phyloP scores from a whole-genome alignment of 2,329 filamentous ascomycete species.

The Talaromyces sp. region DNA sequence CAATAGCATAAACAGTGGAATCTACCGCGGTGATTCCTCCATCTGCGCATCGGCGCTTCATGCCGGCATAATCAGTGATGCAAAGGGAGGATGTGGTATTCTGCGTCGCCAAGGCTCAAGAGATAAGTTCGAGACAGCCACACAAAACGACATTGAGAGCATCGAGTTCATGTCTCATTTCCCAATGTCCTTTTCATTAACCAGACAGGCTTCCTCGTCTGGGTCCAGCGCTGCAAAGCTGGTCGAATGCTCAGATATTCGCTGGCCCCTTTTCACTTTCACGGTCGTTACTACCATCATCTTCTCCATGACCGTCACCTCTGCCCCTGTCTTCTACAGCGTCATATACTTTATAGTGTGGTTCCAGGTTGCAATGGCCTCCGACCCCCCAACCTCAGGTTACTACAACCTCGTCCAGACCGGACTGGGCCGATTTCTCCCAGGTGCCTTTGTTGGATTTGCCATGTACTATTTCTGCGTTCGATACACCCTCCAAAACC shows the following conservation, averaged over 20 bases:
- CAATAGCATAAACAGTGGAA: conserved; percentile 44
- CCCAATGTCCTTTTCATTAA: conserved; percentile 54
- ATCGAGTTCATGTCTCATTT: conserved; percentile 60
- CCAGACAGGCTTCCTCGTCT: conserved; percentile 18
- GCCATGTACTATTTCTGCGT: conserved; percentile 60
- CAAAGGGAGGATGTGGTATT: conserved; percentile 60
- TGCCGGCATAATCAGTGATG: conserved; percentile 59
- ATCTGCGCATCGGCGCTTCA: conserved; percentile 64
- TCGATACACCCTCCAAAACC: conserved; percentile 49
- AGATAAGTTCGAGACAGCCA: conserved; percentile 47
- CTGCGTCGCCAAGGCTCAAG: conserved; percentile 57
- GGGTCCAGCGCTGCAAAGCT: conserved; percentile 30
- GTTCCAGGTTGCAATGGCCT: conserved; percentile 63
- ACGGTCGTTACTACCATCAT: conserved; percentile 58
- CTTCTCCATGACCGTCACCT: conserved; percentile 60
- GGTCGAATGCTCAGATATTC: conserved; percentile 56
- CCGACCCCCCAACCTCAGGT: conserved; percentile 60
- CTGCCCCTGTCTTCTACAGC: conserved; percentile 59
- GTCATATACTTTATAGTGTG: conserved; percentile 59
- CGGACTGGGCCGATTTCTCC: conserved; percentile 60
- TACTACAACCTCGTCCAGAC: conserved; percentile 59
- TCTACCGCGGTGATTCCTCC: conserved; percentile 64
- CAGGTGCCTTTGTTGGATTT: conserved; percentile 61
- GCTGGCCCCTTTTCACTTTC: conserved; percentile 61
- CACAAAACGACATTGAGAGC: conserved; percentile 55